Percentiles rank a stretch among this genome's conserved stretches.
phyloP scores from a whole-genome alignment of 2,329 filamentous ascomycete genomes.

The Lecanosticta acicola region DNA sequence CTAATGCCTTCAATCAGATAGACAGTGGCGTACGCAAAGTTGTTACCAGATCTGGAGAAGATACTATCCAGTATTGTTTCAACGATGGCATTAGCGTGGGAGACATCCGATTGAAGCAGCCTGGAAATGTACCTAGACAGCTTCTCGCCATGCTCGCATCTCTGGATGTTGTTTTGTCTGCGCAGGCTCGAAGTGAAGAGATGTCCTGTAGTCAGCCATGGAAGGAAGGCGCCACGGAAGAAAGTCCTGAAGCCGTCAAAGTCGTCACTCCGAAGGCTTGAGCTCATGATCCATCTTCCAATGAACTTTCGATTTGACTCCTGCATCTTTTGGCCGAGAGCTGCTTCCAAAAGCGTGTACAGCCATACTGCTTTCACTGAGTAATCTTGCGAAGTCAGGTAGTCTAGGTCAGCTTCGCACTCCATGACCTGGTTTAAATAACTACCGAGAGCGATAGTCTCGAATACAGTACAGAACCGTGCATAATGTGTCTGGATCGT shows the following conservation, averaged over 20 bases:
- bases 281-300: constrained; percentile 41
- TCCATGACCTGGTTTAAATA: constrained; percentile 47
- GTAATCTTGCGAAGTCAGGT: constrained; percentile 33
- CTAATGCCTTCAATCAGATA: constrained; percentile 42
- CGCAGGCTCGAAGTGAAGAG: constrained; percentile 39
- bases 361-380: constrained; percentile 38
- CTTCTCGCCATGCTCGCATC: constrained; percentile 39
- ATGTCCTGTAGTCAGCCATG: constrained; percentile 44
- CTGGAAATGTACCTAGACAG: constrained; percentile 34
- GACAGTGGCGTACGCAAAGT: constrained; percentile 39
- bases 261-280: constrained; percentile 21
- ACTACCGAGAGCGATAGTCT: constrained; percentile 45
- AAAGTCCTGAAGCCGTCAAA: constrained; percentile 32
- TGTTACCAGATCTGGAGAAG: constrained; percentile 25
- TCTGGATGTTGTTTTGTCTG: constrained; percentile 26
- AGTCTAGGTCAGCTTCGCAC: constrained; percentile 40
- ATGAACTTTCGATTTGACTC: constrained; percentile 44
- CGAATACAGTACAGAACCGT: constrained; percentile 42
- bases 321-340: constrained; percentile 38
- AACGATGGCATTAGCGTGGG: constrained; percentile 22
- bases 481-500: constrained; percentile 34
- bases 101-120: constrained; percentile 24
- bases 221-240: constrained; percentile 39
- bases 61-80: constrained; percentile 30
- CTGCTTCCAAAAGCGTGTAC: constrained; percentile 39